Conservation (phyloP, 768 basidiomycete species). For the Termitomyces sp. region DNA sequence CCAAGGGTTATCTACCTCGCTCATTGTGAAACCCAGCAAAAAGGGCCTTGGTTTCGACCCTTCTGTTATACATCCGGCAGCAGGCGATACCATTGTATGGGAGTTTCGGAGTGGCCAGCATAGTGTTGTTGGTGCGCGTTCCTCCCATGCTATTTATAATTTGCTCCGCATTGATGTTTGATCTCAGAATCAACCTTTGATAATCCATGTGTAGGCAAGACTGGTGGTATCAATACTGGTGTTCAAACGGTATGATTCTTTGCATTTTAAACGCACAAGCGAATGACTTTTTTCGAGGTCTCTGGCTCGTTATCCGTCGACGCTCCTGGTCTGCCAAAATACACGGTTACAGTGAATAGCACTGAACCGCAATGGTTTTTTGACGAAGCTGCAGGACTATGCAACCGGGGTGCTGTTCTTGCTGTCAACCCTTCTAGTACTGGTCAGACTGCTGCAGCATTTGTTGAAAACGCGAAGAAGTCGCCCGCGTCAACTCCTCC, state of each 20-base stretch:
- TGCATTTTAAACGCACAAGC: not conserved
- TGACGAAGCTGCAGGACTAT: constrained; percentile 33
- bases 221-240: constrained; percentile 28
- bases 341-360: constrained; percentile 25
- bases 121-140: constrained; percentile 31
- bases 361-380: constrained; percentile 34
- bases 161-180: not conserved
- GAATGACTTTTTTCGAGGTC: constrained; percentile 16
- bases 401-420: constrained; percentile 30
- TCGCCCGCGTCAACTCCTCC: constrained; percentile 13
- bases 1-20: not conserved
- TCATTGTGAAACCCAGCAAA: constrained; percentile 18
- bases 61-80: constrained; percentile 27
- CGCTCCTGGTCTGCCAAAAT: constrained; percentile 26
- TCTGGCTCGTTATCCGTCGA: constrained; percentile 25
- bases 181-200: constrained; percentile 29
- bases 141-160: not conserved
- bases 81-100: constrained; percentile 30
- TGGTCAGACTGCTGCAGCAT: constrained; percentile 25
- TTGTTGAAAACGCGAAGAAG: constrained; percentile 30
- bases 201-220: constrained; percentile 27
- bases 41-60: constrained; percentile 38
- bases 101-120: constrained; percentile 34
- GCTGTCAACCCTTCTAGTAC: constrained; percentile 28
- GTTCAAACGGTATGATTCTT: constrained; percentile 22